Evolutionary conservation across 306 rosid genomes (phyloP), one percentile per base, ranked within the genome.

Genomic region (Dalbergia cochinchinensis): DNA sequence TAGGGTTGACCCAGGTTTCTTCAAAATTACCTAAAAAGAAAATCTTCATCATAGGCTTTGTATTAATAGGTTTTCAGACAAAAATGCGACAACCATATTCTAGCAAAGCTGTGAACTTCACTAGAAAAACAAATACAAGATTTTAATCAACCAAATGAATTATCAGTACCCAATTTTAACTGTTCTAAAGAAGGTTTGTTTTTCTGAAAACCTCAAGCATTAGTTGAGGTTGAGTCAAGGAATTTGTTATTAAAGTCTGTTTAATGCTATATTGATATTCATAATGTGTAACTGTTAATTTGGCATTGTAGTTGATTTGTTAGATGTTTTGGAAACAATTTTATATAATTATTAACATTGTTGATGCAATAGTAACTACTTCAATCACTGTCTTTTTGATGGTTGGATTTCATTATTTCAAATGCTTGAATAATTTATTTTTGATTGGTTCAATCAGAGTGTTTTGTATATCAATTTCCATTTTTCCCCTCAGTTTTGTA

Each of bases 141-240:
- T 72, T 78, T 62, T 53, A 65, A 33, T 57, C 16, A 47, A 65
- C 75, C 37, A 64, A 78, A 71, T 47, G 74, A 72, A 72, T 53
- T 72, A 41, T 48, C 6, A 8, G 64, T 68, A 53, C 55, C 35
- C 18, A 16, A 50, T 48, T 45, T 65, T 48, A n/a, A 61, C 48
- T 26, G 2, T 37, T 73, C 55, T 15, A 5, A 26, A 67, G 15
- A 19, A 69, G 31, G 77, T 61, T 75, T 50, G n/a, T 58, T 66
- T 20, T 47, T 45, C 65, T 59, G 42, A 65, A 47, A 48, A n/a
- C 50, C 26, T 81, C 34, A 61, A 11, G 71, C 42, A 41, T 50
- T 50, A 51, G 68, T 31, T 80, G 59, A 34, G 63, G 37, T 16
- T 13, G 20, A 20, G 66, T 41, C 34, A 34, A 54, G 39, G 47